Evolutionary conservation across 257 asterid species (phyloP), one percentile per base, ranked within the genome.

Genomic region (Solanum medicagineum): DNA sequence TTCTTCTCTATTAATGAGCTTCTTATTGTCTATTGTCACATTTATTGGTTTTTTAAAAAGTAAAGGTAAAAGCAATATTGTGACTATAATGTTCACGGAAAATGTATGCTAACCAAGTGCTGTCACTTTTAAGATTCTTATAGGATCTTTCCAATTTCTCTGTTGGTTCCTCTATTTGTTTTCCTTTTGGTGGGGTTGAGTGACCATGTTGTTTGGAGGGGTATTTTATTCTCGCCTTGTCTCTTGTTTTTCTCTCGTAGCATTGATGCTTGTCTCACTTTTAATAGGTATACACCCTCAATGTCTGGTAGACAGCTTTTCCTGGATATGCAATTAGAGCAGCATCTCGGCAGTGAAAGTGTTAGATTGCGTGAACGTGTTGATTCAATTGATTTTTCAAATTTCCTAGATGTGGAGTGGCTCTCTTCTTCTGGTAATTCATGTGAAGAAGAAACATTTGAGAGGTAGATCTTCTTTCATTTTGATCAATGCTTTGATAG

Each of bases 391-490:
- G 90, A 89, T 86, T 94, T 91, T 71, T 94, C 98, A 53, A 97
- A 95, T 90, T 95, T 95, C 90, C 88, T 95, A 45, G 93, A 93
- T 83, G 86, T 91, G 22, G 98, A 94, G 77, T 91, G 95, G 94
- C 91, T 97, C 80, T 95, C 99, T 85, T 93, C 98, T n/a, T 92
- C 97, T 26, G 97, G 96, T 32, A 94, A 95, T 87, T 97, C 99
- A 8, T 92, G 96, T 62, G 99, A 97, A 86, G 99, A 95, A 54
- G 97, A 96, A 40, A 85, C 91, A n/a, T 91, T 85, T 22, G 98
- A 93, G 84, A 91, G 98, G 99, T 96, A 91, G 98, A 87, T 81
- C 20, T 24, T n/a, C 85, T 74, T 68, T 24, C 55, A 16, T 51
- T 55, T 56, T 44, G 10, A 26, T 53, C 42, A 77, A 51, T 22